Conservation (phyloP, 257 asterid species). For the Gynochthodes officinalis region DNA sequence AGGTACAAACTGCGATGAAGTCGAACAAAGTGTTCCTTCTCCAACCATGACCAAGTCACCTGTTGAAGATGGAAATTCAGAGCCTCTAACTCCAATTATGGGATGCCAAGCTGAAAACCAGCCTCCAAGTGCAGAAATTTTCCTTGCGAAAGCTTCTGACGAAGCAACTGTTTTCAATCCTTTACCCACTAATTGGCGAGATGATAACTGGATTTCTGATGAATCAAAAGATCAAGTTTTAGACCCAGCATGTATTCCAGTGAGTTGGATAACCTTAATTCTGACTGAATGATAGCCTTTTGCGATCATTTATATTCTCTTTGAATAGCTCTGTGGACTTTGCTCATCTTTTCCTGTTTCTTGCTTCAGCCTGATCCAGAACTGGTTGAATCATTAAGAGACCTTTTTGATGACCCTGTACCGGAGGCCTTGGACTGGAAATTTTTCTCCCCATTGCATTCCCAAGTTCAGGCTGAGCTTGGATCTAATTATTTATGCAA, state of each 20-base stretch:
- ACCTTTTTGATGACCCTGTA: conserved; percentile 31
- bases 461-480: conserved; percentile 64
- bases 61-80: conserved; percentile 48
- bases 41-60: conserved; percentile 41
- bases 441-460: conserved; percentile 61
- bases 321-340: neutral
- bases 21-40: conserved; percentile 46
- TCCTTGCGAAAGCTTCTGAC: conserved; percentile 25
- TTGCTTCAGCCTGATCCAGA: conserved; percentile 59
- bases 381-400: conserved; percentile 48
- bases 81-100: conserved; percentile 38
- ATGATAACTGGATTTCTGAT: conserved; percentile 24
- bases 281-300: neutral
- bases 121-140: conserved; percentile 30
- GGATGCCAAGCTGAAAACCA: conserved; percentile 26
- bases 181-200: conserved; percentile 22
- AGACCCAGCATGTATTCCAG: conserved; percentile 43
- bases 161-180: conserved; percentile 25
- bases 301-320: conserved; percentile 3
- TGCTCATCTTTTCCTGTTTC: conserved; percentile 6
- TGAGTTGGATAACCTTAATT: conserved; percentile 32
- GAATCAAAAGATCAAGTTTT: conserved; percentile 26
- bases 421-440: conserved; percentile 45
- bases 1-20: conserved; percentile 40
- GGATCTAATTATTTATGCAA: conserved; percentile 42